Conservation (phyloP, 2,329 filamentous ascomycete genomes). For the Trichoderma sp. region DNA sequence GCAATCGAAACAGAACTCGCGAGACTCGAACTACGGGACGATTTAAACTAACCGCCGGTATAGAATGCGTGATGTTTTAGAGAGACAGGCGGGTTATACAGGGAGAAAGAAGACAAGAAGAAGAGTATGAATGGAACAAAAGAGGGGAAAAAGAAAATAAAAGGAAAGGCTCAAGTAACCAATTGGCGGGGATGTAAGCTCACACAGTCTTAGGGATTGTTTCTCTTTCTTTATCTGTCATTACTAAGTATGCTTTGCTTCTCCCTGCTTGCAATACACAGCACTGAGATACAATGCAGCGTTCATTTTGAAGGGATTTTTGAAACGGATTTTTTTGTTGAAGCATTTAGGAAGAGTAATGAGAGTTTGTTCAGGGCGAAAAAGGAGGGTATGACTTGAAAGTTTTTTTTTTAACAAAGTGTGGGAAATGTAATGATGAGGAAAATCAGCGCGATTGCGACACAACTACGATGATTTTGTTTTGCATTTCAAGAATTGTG, state of each 20-base stretch:
- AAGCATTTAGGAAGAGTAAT: slow-evolving; percentile 2
- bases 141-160: not conserved
- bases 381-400: not conserved
- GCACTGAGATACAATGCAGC: not conserved
- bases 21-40: slow-evolving; percentile 52
- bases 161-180: not conserved
- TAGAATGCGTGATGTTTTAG: slow-evolving; percentile 14
- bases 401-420: not conserved
- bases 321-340: not conserved
- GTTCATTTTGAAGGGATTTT: not conserved
- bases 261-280: not conserved
- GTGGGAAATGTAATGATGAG: not conserved
- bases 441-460: not conserved
- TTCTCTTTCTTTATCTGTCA: not conserved
- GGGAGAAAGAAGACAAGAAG: not conserved
- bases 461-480: not conserved
- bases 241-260: not conserved
- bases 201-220: not conserved
- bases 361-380: not conserved
- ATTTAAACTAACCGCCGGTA: slow-evolving; percentile 15
- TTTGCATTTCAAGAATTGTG: not conserved
- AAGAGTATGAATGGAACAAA: not conserved
- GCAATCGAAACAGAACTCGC: slow-evolving; percentile 76
- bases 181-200: not conserved
- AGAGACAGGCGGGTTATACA: not conserved